Base-by-base conservation (phyloP, 805 yeast genomes). In the Candida maesae region DNA sequence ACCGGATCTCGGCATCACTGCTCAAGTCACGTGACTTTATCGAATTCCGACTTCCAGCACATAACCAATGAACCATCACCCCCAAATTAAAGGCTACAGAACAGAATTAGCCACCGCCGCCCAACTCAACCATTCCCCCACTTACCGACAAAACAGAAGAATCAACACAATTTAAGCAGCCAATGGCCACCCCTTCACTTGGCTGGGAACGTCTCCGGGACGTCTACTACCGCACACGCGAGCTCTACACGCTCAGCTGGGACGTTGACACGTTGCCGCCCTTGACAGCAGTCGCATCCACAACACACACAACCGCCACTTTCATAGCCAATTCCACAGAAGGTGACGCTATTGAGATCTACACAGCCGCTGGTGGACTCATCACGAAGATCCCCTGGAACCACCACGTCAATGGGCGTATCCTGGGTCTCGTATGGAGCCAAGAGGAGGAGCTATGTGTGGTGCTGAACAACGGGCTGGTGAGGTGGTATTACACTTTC, bases 171-270 rank as follows among this genome's bases (percentile, higher is more conserved):
- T n/a, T n/a, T n/a, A n/a, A n/a, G n/a, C n/a, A n/a, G n/a, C n/a
- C n/a, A 25, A 48, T 48, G 52, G 33, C 46, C 6, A 33, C 45
- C 7, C 51, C 53, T 1, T 47, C 50, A 7, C 30, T 45, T 2
- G 50, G 50, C 9, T 49, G 53, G 53, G 49, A 46, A 18, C 39
- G 53, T 3, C 43, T 49, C 12, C 20, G 41, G 11, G 53, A 49
- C 35, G 51, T 46, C 15, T 49, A 46, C 31, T 49, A 49, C 38
- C 41, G 53, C 15, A 21, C 39, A 3, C 27, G 49, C 2, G 53
- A 49, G 16, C 41, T 49, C 10, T 49, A 44, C 31, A 3, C 44
- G n/a, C 40, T 43, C 14, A 11, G 33, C 12, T 44, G 46, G 46
- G 35, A 31, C 26, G 10, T 37, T 8, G 45, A 38, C 11, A 8